These are phyloP conservation scores for Trichomonas gallinae DNA, from an alignment of 208 protist species.

Conservation along the genomic window DNA sequence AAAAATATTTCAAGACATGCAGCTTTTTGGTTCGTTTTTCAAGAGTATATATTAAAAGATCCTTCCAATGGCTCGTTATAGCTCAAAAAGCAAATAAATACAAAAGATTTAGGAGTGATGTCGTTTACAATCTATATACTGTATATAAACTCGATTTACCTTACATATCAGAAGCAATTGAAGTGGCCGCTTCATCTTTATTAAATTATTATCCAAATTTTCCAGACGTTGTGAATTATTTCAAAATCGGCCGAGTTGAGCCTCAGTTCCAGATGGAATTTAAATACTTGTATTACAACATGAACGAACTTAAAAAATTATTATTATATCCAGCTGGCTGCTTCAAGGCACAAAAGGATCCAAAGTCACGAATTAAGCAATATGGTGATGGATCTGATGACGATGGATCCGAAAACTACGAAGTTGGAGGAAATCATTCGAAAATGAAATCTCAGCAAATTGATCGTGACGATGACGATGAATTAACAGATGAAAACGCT, in stretches of 20 bases:
- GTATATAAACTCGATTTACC: background rate
- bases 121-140: background rate
- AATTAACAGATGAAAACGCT: background rate
- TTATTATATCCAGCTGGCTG: background rate
- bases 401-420: background rate
- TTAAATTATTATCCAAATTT: background rate
- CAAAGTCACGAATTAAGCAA: background rate
- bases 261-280: background rate
- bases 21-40: background rate
- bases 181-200: background rate
- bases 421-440: background rate
- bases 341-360: background rate
- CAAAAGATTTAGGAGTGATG: background rate
- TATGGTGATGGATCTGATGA: background rate
- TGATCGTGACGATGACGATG: background rate
- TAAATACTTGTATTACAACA: background rate
- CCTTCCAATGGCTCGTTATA: background rate
- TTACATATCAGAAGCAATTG: background rate
- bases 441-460: background rate
- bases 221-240: background rate
- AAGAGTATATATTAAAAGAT: background rate
- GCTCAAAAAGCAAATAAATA: background rate
- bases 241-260: background rate
- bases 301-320: background rate
- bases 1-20: background rate